Evolutionary conservation across 305 asterid species (phyloP), one percentile per base, ranked within the genome.

Genomic region (Fraxinus greggii): DNA sequence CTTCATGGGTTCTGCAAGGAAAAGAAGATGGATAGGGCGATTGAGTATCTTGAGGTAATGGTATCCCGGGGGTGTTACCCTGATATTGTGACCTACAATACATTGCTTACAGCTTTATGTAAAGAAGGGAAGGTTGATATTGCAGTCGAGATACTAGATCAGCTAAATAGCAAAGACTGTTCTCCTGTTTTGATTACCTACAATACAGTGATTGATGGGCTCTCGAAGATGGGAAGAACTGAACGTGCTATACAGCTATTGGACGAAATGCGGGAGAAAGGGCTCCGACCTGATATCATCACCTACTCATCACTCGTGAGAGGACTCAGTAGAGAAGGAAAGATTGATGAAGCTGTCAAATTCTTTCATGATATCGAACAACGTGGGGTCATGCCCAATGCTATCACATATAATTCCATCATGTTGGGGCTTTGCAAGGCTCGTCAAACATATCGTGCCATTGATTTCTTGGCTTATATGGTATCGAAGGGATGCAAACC

Each of bases 381-480:
- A 38, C 70, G 83, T 85, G 93, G 94, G 38, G 83, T 94, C 81
- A 89, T 89, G 85, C 92, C 97, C 3, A 92, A 91, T 81, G 94
- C 94, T n/a, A 54, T 90, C 81, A 92, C 92, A 59, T 95, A 94
- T 86, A 95, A 95, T 82, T 78, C 96, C 1, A 80, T 95, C 82
- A 92, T 95, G 93, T 79, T 94, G 73, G 98, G 97, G 59, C 95
- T 95, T 40, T 95, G 99, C 45, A 95, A 93, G 89, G 94, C 88
- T 79, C 90, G 94, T 21, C 88, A 90, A 84, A 91, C 98, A 0
- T 92, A 85, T 81, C 96, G 91, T 21, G 98, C 99, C 0, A 95
- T 95, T 6, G 97, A 95, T 85, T 92, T 92, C 82, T 87, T 92
- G 88, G 92, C 79, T 54, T 80, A 61, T 80, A 89, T 91, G 96